Evolutionary conservation across 495 filamentous ascomycete genomes (phyloP).

Genomic region (Neurospora sp.): DNA sequence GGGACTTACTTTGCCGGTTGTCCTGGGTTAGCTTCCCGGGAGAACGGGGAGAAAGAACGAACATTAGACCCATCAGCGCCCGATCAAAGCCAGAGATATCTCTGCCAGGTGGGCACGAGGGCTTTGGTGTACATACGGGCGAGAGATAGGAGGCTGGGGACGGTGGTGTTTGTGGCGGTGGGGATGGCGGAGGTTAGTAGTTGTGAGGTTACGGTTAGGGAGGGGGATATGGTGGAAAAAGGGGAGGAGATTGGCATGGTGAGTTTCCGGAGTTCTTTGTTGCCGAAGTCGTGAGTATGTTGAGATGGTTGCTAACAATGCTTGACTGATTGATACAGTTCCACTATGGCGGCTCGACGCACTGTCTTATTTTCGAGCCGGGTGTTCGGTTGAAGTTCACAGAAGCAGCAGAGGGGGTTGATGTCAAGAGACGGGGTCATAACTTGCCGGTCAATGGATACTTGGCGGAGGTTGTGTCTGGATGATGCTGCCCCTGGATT

Average conservation of each 20-base stretch:
- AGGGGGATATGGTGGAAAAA: neutral
- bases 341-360: neutral
- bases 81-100: neutral
- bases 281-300: neutral
- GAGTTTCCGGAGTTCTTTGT: neutral
- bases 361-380: neutral
- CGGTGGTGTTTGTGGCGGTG: neutral
- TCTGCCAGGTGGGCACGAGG: neutral
- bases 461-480: neutral
- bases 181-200: neutral
- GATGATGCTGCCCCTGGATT: neutral
- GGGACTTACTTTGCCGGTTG: conserved; percentile 15
- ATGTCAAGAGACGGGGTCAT: neutral
- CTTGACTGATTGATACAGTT: neutral
- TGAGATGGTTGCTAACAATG: neutral
- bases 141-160: neutral
- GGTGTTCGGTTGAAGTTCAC: neutral
- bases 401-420: neutral
- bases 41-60: no score
- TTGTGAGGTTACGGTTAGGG: neutral
- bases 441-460: neutral
- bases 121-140: neutral
- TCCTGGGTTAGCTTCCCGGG: neutral
- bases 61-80: no score
- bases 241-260: neutral